Base-by-base conservation (phyloP, 345 rosid species). In the Bruguiera sexangula region DNA sequence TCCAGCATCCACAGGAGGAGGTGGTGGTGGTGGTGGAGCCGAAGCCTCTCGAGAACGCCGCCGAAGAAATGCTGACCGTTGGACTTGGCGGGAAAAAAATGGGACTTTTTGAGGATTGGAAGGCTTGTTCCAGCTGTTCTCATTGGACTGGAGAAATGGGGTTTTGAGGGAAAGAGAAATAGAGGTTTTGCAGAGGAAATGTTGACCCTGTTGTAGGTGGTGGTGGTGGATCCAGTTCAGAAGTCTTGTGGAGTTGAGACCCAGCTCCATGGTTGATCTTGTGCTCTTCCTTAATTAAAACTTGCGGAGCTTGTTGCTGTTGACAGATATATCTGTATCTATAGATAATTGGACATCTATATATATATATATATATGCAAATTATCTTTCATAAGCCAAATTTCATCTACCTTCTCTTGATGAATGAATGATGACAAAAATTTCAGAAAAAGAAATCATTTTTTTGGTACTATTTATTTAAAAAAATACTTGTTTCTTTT, bases 201-300 rank as follows among this genome's bases (percentile, higher is more conserved):
- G 62, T 2, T 37, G 70, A 20, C n/a, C 29, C 59, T 53, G 69
- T 24, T 13, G 71, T 8, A 9, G 54, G 5, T 22, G 29, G 69
- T 22, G 29, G 69, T 43, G 50, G 50, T 43, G 50, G 27, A 22
- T 54, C 72, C 26, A 70, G 66, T 73, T 34, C 73, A 66, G 52
- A 52, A 68, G 74, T 0, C 82, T 59, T 48, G 86, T 59, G 75
- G 79, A 81, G 73, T 74, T 78, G 68, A 83, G 75, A 60, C 88
- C 82, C 30, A 90, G 83, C 90, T 88, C 92, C 98, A 93, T 92
- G 66, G 63, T 48, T 34, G 60, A 5, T 55, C 10, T 10, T 24
- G 9, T 55, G 29, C 24, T 8, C 16, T 24, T 22, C 6, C 30
- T 15, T 2, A 4, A 6, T 24, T 21, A 55, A 55, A 15, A 15